Evolutionary conservation across 2,329 filamentous ascomycete genomes (phyloP).

Genomic region (Colletotrichum endophyticum): DNA sequence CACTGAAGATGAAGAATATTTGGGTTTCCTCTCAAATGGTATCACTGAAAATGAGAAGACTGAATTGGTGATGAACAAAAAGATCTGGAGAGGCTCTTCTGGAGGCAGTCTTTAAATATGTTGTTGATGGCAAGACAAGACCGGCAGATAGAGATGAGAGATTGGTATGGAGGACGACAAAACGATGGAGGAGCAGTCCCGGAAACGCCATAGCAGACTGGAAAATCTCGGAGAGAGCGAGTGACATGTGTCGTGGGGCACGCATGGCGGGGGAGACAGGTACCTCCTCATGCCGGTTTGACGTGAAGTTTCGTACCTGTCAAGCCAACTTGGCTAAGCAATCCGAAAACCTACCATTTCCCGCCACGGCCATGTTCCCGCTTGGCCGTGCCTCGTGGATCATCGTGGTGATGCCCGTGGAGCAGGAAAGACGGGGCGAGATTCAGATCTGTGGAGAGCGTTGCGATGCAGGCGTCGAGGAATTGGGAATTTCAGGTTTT

Average conservation of each 20-base stretch:
- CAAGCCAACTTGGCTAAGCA: conserved; percentile 13
- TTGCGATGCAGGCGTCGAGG: neutral
- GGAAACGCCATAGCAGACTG: neutral
- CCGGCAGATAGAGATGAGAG: neutral
- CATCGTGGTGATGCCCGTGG: conserved; percentile 2
- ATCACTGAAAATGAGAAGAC: neutral
- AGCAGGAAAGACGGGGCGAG: conserved; percentile 17
- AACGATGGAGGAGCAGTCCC: neutral
- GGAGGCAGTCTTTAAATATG: conserved; percentile 16
- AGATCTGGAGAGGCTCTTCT: neutral
- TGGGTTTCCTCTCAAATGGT: neutral
- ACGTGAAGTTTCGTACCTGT: neutral
- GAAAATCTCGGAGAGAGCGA: conserved; percentile 3
- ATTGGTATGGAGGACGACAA: neutral
- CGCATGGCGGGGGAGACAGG: neutral
- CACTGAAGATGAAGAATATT: neutral
- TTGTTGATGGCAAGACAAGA: conserved; percentile 10
- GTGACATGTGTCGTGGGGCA: neutral
- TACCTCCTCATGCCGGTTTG: neutral
- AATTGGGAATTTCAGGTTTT: conserved; percentile 17
- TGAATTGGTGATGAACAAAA: neutral
- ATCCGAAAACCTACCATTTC: neutral
- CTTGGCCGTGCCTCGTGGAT: neutral
- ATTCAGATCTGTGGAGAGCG: conserved; percentile 19
- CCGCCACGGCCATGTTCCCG: neutral